Percentiles rank a stretch among this genome's conserved stretches.
These are phyloP conservation scores for Hamigera avellanea DNA, from an alignment of 495 filamentous ascomycete genomes.

Conservation along the genomic window DNA sequence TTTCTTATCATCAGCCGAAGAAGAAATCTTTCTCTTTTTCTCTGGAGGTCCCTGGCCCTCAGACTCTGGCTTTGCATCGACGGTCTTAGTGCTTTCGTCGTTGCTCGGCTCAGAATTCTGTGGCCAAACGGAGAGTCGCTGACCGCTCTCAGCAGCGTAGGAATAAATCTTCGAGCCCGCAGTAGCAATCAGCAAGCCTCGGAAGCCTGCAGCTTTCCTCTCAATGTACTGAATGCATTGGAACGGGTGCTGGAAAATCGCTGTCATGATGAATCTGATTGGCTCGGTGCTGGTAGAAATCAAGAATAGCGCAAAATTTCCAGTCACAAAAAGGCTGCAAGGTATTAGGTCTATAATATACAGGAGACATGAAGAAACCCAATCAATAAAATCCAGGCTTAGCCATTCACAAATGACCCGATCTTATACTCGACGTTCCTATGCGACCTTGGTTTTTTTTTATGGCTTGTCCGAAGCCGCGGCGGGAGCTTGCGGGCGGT, in stretches of 20 bases:
- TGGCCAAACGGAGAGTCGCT: slow-evolving; percentile 39
- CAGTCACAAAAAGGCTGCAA: no score
- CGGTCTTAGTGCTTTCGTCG: slow-evolving; percentile 6
- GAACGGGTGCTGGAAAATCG: slow-evolving; percentile 37
- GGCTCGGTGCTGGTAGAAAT: not conserved
- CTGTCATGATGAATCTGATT: slow-evolving; percentile 11
- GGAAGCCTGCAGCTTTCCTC: slow-evolving; percentile 11
- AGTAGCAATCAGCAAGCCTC: slow-evolving; percentile 41
- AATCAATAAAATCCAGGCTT: no score
- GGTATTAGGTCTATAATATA: no score
- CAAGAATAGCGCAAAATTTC: not conserved
- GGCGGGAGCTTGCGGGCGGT: no score
- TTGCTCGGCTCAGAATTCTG: slow-evolving; percentile 18
- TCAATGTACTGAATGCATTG: slow-evolving; percentile 39
- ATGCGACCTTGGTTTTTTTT: not conserved
- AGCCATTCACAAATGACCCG: not conserved
- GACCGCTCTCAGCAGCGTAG: slow-evolving; percentile 30
- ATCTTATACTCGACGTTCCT: not conserved
- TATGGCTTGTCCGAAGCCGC: not conserved
- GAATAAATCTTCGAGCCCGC: slow-evolving; percentile 43
- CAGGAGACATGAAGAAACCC: no score
- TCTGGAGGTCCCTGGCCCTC: slow-evolving; percentile 30
- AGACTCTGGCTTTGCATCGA: slow-evolving; percentile 10
- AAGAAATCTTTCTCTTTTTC: slow-evolving; percentile 40
- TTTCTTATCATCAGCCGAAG: slow-evolving; percentile 11